Evolutionary conservation across 768 basidiomycete genomes (phyloP), one percentile per base, ranked within the genome.

Genomic region (Russula emetica): DNA sequence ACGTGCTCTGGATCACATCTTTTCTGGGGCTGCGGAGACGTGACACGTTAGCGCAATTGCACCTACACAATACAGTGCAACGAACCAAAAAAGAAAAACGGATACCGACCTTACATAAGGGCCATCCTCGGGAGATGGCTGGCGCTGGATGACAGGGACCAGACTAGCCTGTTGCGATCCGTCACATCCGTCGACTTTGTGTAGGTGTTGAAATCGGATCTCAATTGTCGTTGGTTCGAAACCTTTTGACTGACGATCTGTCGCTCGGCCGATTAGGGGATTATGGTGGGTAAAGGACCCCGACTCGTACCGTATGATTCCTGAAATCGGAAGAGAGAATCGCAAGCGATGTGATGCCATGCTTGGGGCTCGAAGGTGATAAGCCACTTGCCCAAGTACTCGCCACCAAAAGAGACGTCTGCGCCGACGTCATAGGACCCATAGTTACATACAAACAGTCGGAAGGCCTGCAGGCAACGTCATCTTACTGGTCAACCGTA

Each of bases 301-400:
- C 45, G 34, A 6, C 24, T 47, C 62, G 22, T 53, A 63, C 62
- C 57, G 18, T 53, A 55, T 14, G 58, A 50, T 24, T 49, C 63
- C 26, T 40, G 58, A 34, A 64, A 64, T 8, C 34, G 55, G 58
- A 64, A 55, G 52, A 60, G 40, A n/a, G 47, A 40, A 50, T 60
- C 63, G n/a, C 58, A 40, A n/a, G 53, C 52, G 13, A 64, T 34
- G 26, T 60, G 54, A 7, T 64, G 58, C 63, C 63, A 64, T 1
- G 36, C n/a, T 24, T 50, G 59, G n/a, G 63, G 45, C n/a, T 55
- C 58, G 14, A 45, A 58, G 24, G 53, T 34, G n/a, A 64, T n/a
- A 5, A 64, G 47, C 63, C 63, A 64, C 45, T 64, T 64, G 13
- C 63, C 63, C 26, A 64, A 22, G 28, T 45, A 55, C 3, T 54